Evolutionary conservation across 345 rosid species (phyloP), one percentile per base, ranked within the genome.

Genomic region (Lepidium africanum): DNA sequence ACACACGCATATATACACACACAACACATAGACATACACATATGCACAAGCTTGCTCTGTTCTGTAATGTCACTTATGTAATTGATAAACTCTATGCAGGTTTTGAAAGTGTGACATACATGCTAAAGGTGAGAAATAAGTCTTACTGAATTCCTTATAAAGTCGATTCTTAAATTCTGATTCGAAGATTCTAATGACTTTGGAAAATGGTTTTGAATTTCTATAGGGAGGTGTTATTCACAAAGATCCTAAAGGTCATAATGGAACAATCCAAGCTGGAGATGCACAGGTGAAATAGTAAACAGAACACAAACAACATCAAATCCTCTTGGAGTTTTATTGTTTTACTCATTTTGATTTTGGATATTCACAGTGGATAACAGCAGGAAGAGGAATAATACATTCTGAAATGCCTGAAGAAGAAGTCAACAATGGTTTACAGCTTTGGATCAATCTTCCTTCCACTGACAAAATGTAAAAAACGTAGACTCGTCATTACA

Each of bases 381-480:
- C 91, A 60, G 97, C 96, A 61, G 99, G 97, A 15, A 89, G 88
- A 86, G 99, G 99, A 9, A 91, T 91, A 48, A 79, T 94, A 70
- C 97, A 91, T 79, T 91, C 95, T n/a, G 97, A 94, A 78, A 83
- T 86, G 86, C 96, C 99, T 1, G 96, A 88, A 38, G 84, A 82
- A 49, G 96, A 91, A 50, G 75, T 70, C 40, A 80, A 87, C 55
- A 89, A 65, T 74, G 99, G 99, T 8, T 80, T 94, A 32, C 99
- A 94, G 78, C 97, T 94, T 62, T 94, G 99, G 99, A 86, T 94
- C 73, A 94, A 94, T 70, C 88, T 94, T 2, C 81, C 99, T 41
- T 85, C 99, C 10, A 43, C 32, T 32, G 82, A 91, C 69, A 94
- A 85, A 91, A 91, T 94, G 99, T 94, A 78, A 70, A 9, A 68